Percentiles rank a stretch among this genome's conserved stretches.
These are phyloP conservation scores for Mikania micrantha DNA, from an alignment of 129 eudicot genomes.

Conservation along the genomic window DNA sequence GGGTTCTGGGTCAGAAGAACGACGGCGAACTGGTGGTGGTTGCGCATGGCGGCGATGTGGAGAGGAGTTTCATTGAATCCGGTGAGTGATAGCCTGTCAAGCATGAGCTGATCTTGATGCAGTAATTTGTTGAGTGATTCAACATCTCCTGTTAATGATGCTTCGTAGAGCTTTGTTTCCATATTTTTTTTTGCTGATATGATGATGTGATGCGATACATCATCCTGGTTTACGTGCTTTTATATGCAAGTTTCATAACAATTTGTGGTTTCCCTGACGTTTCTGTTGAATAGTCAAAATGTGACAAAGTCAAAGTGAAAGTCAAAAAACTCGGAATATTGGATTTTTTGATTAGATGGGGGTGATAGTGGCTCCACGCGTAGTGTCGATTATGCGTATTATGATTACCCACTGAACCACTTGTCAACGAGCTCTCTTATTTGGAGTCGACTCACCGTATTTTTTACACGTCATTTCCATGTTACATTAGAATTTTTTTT, in stretches of 20 bases:
- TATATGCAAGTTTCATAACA: background rate
- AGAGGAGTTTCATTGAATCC: conserved; percentile 18
- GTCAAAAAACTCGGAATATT: background rate
- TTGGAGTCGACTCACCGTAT: no score
- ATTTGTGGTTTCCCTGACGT: background rate
- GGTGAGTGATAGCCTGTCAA: conserved; percentile 18
- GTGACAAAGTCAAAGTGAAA: background rate
- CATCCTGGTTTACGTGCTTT: background rate
- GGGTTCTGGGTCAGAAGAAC: conserved; percentile 8
- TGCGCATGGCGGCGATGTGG: conserved; percentile 25
- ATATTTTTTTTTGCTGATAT: no score
- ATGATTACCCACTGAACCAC: background rate
- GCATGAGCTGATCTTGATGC: conserved; percentile 19
- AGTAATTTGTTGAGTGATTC: conserved; percentile 12
- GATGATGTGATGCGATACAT: no score
- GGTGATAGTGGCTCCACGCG: background rate
- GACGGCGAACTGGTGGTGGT: conserved; percentile 8
- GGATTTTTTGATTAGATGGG: background rate
- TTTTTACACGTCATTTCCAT: no score
- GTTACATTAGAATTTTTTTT: no score
- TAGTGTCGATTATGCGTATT: background rate
- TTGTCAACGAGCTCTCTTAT: no score
- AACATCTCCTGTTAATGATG: conserved; percentile 17
- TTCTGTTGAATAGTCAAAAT: background rate
- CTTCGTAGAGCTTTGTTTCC: conserved; percentile 19